Evolutionary conservation across 441 rosid genomes (phyloP).

Genomic region (Populus hybrid): DNA sequence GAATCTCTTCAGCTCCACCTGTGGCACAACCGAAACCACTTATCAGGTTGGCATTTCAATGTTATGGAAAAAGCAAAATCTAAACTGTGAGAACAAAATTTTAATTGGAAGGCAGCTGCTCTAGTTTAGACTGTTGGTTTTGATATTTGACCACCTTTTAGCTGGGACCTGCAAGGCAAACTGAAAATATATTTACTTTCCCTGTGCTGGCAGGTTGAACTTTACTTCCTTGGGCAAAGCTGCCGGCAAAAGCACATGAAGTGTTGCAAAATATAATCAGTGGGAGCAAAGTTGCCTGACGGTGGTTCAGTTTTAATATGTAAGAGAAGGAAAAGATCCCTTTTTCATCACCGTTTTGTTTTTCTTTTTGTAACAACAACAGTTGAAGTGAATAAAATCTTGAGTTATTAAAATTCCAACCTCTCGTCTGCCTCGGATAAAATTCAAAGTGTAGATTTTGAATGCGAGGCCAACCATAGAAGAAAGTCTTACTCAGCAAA

Average conservation of each 20-base stretch:
- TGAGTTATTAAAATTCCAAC: background rate
- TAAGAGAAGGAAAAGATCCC: background rate
- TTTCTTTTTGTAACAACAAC: background rate
- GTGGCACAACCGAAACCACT: conserved; percentile 57
- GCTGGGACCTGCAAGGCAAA: background rate
- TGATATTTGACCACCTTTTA: background rate
- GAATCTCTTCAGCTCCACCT: conserved; percentile 34
- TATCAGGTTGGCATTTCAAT: conserved; percentile 41
- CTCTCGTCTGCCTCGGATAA: background rate
- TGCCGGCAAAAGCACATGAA: conserved; percentile 41
- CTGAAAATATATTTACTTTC: background rate
- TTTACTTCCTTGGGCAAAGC: conserved; percentile 77
- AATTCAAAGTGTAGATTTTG: too few species aligned
- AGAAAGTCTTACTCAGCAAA: too few species aligned
- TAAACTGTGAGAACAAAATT: background rate
- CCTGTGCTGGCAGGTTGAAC: conserved; percentile 59
- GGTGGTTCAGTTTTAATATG: background rate
- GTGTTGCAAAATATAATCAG: background rate
- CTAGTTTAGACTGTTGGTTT: background rate
- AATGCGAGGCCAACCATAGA: too few species aligned
- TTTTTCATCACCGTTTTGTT: too few species aligned
- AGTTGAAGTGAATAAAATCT: conserved; percentile 5
- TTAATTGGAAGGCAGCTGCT: background rate
- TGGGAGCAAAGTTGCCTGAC: background rate
- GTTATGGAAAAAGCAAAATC: background rate